Base-by-base conservation (phyloP, 202 grass and related monocot genomes). In the Miscanthus sacchariflorus region DNA sequence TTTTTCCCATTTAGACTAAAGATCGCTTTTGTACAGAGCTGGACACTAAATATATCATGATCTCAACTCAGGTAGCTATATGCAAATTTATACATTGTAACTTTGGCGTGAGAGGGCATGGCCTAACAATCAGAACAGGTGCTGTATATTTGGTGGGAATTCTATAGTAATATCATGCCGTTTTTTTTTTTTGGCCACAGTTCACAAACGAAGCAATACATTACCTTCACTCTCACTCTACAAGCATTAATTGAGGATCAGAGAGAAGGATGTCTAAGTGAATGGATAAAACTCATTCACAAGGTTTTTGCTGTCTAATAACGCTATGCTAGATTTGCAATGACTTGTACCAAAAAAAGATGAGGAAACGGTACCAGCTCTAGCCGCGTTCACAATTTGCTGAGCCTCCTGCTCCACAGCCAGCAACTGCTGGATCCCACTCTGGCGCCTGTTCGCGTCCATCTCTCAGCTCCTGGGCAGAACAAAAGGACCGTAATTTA, bases 331-430 rank as follows among this genome's bases (percentile, higher is more conserved):
- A 40, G 5, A 35, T 88, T 81, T 17, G 10, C 25, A 84, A 76
- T 7, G 10, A 42, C 27, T 27, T 4, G 8, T 8, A 12, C 21
- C n/a, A 8, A 5, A 7, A 4, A 27, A 19, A 24, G 18, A 69
- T 28, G 43, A 24, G 39, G n/a, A 15, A 67, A 63, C 14, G 14
- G 35, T 98, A 98, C 93, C 90, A 66, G 75, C 84, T 84, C 93
- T 93, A 7, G 95, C 91, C 1, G 77, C 52, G 13, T 86, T 89
- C 14, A 98, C 86, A 17, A 94, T 95, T 79, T 98, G 91, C 88
- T 94, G 93, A 35, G 93, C 95, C 23, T 98, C 91, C 85, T 98
- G 91, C 81, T 95, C 95, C 15, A 88, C 95, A 49, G 95, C 84
- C 79, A 98, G 70, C 65, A 98, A 70, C 72, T 91, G 91, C 81